Evolutionary conservation across 495 filamentous ascomycete genomes (phyloP).

Genomic region (Astrothelium macrocarpum): DNA sequence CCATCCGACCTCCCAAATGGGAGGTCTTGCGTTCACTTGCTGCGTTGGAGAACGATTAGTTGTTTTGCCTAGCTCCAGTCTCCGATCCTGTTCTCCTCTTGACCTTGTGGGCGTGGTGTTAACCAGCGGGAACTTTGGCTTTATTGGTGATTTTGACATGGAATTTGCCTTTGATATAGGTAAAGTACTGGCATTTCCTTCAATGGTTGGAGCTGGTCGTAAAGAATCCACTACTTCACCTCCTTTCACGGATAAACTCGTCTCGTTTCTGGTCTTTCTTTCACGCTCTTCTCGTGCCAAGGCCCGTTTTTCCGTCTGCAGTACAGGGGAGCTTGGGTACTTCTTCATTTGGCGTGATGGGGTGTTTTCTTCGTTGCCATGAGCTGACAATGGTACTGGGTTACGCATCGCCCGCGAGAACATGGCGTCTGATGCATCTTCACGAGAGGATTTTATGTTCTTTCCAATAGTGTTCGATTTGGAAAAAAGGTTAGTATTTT

Average conservation of each 20-base stretch:
- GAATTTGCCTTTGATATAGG: neutral
- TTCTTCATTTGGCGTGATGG: neutral
- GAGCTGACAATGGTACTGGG: too few relatives aligned
- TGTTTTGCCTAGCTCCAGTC: neutral
- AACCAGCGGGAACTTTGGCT: neutral
- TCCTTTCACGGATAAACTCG: neutral
- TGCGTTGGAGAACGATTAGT: neutral
- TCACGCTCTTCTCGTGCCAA: neutral
- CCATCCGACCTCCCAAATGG: neutral
- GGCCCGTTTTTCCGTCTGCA: neutral
- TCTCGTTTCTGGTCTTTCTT: neutral
- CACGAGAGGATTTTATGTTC: too few relatives aligned
- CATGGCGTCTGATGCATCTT: neutral
- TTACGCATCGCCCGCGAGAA: too few relatives aligned
- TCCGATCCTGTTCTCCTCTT: neutral
- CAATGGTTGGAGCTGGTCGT: neutral
- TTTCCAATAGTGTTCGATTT: too few relatives aligned
- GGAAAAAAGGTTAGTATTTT: neutral
- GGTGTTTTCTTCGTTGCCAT: neutral
- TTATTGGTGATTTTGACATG: neutral
- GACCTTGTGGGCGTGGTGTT: neutral
- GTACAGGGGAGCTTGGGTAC: neutral
- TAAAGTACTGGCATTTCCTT: neutral
- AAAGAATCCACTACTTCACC: neutral
- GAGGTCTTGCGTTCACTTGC: neutral